These are phyloP conservation scores for Didymella arachidicola DNA, from an alignment of 2,329 filamentous ascomycete species.

Conservation along the genomic window DNA sequence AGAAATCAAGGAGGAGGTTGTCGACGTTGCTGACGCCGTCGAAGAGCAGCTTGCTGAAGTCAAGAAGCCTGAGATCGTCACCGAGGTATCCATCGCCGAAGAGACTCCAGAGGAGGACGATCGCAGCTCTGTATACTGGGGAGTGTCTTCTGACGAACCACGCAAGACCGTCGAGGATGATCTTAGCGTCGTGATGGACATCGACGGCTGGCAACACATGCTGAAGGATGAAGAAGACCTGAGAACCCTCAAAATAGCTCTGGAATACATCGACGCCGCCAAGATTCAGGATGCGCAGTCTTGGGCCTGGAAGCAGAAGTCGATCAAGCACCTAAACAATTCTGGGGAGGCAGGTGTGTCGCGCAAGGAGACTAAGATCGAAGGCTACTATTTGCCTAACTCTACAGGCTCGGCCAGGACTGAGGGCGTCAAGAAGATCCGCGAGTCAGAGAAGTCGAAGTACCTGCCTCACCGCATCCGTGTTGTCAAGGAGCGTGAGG, in stretches of 20 bases:
- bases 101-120: constrained; percentile 48
- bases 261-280: constrained; percentile 57
- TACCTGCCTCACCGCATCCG: constrained; percentile 98
- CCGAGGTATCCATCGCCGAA: constrained; percentile 42
- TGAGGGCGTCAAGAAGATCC: constrained; percentile 92
- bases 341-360: constrained; percentile 63
- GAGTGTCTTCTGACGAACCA: constrained; percentile 66
- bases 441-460: constrained; percentile 97
- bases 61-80: constrained; percentile 32
- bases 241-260: constrained; percentile 61
- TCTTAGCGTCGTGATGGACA: constrained; percentile 68
- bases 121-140: constrained; percentile 64
- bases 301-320: constrained; percentile 76
- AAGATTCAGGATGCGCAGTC: constrained; percentile 65
- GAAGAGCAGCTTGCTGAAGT: constrained; percentile 44
- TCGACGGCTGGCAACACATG: constrained; percentile 73
- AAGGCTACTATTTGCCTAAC: constrained; percentile 84
- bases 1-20: constrained; percentile 58
- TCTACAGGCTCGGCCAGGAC: constrained; percentile 85
- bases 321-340: constrained; percentile 73
- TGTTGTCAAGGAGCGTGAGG: constrained; percentile 88
- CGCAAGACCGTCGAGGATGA: constrained; percentile 73
- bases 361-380: constrained; percentile 62
- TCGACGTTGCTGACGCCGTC: constrained; percentile 50
- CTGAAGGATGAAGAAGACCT: constrained; percentile 75